Percentiles rank a stretch among this genome's conserved stretches.
phyloP scores from a whole-genome alignment of 768 basidiomycete genomes.

The Symmetrospora coprosmae region DNA sequence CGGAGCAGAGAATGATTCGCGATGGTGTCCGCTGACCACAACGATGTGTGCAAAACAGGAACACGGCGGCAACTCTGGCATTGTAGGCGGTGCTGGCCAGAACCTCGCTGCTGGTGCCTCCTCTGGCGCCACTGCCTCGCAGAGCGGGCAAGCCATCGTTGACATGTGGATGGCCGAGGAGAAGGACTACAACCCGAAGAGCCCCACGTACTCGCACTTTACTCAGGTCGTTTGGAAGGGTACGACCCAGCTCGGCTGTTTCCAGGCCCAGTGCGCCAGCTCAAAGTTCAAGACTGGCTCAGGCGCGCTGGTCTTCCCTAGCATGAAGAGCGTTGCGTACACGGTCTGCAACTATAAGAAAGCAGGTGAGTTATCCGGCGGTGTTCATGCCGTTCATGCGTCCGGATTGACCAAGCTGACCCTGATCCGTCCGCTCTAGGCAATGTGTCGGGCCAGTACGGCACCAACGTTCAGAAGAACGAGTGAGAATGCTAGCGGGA shows the following conservation, averaged over 20 bases:
- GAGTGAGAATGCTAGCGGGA: no score
- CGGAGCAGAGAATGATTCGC: no score
- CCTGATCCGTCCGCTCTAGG: not conserved
- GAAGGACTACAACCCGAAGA: conserved; percentile 11
- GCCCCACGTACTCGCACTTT: conserved; percentile 17
- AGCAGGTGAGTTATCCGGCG: not conserved
- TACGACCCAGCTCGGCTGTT: conserved; percentile 9
- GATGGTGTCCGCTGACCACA: no score
- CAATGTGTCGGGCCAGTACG: conserved; percentile 10
- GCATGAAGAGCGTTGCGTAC: not conserved
- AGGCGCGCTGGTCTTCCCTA: conserved; percentile 1
- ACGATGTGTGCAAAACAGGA: no score
- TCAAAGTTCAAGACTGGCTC: not conserved
- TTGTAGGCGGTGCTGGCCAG: no score
- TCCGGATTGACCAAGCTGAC: not conserved
- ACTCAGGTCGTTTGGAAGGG: conserved; percentile 22
- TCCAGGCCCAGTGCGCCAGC: conserved; percentile 7
- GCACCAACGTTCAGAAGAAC: conserved; percentile 12
- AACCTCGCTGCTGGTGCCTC: conserved; percentile 14
- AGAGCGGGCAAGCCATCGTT: conserved; percentile 1
- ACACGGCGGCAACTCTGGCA: conserved; percentile 1
- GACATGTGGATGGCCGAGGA: conserved; percentile 17
- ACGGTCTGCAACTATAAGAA: conserved; percentile 21
- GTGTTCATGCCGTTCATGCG: not conserved
- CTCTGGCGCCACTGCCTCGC: not conserved